Conservation (phyloP, 2,329 filamentous ascomycete genomes). For the Botrytis paeoniae region DNA sequence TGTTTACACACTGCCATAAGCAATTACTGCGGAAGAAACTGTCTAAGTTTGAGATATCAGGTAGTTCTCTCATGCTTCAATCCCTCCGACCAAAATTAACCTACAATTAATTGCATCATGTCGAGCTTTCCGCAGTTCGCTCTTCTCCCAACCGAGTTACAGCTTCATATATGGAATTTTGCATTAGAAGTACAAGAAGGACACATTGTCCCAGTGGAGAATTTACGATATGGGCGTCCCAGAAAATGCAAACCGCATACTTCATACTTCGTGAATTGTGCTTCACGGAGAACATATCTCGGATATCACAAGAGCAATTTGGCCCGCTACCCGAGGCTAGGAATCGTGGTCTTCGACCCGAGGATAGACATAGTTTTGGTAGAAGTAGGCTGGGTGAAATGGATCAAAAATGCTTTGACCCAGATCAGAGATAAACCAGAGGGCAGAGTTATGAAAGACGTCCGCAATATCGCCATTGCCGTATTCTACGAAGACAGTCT, state of each 20-base stretch:
- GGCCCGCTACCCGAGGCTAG: background rate
- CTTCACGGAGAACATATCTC: conserved; percentile 8
- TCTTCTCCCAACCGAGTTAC: background rate
- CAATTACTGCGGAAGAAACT: no score
- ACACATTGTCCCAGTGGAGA: background rate
- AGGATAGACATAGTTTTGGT: conserved; percentile 4
- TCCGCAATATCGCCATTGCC: background rate
- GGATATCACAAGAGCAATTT: background rate
- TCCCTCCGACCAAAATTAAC: background rate
- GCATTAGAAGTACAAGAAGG: background rate
- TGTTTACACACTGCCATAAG: background rate
- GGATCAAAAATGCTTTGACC: background rate
- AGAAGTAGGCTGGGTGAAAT: background rate
- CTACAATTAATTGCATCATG: background rate
- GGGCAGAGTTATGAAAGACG: background rate
- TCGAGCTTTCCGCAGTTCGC: background rate
- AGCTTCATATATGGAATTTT: conserved; percentile 4
- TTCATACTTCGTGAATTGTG: conserved; percentile 10
- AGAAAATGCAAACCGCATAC: conserved; percentile 3
- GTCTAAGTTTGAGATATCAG: background rate
- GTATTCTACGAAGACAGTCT: background rate
- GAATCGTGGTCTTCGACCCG: background rate
- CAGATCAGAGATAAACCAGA: background rate
- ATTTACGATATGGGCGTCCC: background rate
- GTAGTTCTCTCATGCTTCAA: background rate